Base-by-base conservation (phyloP, 176 grass and related monocot species). In the Bolboschoenus planiculmis region DNA sequence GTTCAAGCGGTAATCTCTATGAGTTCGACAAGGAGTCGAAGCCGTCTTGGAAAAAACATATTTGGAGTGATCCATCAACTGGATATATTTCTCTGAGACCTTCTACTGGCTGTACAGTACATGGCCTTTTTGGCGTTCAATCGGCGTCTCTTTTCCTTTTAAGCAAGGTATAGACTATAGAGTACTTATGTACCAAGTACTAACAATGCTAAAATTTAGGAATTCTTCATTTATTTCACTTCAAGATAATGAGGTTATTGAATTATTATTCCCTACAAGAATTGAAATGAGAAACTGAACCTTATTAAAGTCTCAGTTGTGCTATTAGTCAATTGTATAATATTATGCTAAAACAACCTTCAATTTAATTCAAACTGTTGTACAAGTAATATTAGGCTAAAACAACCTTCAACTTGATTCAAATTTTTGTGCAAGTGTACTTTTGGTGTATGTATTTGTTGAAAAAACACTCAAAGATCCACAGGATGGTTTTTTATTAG, bases 401-500 rank as follows among this genome's bases (percentile, higher is more conserved):
- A 27, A 44, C 26, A 9, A 74, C 9, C 47, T 24, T 81, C 70
- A 33, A 37, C 4, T 14, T 40, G 23, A 15, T 58, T 42, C 29
- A 63, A 61, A 43, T 81, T 36, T 7, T 42, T 18, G 40, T 71
- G 40, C 59, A 85, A 81, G 23, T 51, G 80, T 15, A 4, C 3
- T 51, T 21, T 50, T 75, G 46, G 46, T 77, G 46, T 42, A 82
- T 90, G 51, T 36, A 39, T 85, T 77, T 87, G 82, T 85, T 89
- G 78, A 53, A 80, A 95, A 88, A 62, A 62, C 82, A 88, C 83
- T 93, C 80, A 93, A 87, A 98, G 92, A 91, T 91, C 90, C 80
- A 88, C 96, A 98, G 96, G 96, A 91, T 90, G 96, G 96, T 84
- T 59, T 98, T 90, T 87, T 98, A 89, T 87, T 93, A 87, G 96